Conservation (phyloP, 176 grass and related monocot species). For the Juncus inflexus region DNA sequence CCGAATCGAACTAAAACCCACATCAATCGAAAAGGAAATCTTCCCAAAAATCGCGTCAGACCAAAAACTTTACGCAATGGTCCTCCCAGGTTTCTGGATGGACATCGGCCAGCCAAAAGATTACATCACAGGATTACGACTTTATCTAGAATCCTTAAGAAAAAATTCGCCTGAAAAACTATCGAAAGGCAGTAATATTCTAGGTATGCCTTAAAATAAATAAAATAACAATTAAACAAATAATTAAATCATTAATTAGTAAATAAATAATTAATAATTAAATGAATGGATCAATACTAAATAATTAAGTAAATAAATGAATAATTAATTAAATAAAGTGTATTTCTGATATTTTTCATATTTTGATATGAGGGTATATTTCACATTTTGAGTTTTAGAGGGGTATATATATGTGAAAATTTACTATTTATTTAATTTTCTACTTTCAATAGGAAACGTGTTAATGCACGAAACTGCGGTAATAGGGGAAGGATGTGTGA, state of each 20-base stretch:
- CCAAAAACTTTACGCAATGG: constrained; percentile 56
- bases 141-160: constrained; percentile 72
- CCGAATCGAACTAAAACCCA: constrained; percentile 76
- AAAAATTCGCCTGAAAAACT: constrained; percentile 61
- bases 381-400: too few relatives aligned
- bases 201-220: too few relatives aligned
- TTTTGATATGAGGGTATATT: too few relatives aligned
- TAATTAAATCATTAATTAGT: too few relatives aligned
- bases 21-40: constrained; percentile 93
- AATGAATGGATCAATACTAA: too few relatives aligned
- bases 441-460: constrained; percentile 57
- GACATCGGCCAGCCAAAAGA: constrained; percentile 82
- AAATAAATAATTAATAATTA: too few relatives aligned
- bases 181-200: constrained; percentile 44
- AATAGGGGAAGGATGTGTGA: constrained; percentile 89
- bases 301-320: too few relatives aligned
- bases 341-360: too few relatives aligned
- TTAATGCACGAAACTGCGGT: constrained; percentile 77
- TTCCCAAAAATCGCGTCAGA: constrained; percentile 78
- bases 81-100: constrained; percentile 98
- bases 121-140: constrained; percentile 76
- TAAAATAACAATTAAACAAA: constrained; percentile 17
- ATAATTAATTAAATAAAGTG: too few relatives aligned
- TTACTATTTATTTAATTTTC: constrained; percentile 38
- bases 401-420: too few relatives aligned